phyloP scores from a whole-genome alignment of 805 yeast genomes.

The Teunomyces funiuensis region DNA sequence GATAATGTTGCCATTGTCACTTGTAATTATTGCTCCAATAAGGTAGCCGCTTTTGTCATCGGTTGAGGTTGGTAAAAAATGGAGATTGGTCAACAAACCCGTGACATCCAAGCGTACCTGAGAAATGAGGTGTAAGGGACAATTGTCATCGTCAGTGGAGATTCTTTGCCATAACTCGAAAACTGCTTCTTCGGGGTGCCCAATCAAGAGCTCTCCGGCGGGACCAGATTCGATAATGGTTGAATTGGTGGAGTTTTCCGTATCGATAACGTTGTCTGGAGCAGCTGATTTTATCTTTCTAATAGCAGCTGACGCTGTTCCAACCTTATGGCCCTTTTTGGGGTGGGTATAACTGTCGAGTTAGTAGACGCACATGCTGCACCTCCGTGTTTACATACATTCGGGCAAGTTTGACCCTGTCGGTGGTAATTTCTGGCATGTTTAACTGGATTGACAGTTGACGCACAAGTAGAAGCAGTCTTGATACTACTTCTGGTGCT shows the following conservation, averaged over 20 bases:
- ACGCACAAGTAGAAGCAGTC: neutral
- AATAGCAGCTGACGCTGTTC: constrained; percentile 44
- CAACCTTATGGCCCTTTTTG: constrained; percentile 36
- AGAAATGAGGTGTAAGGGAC: constrained; percentile 20
- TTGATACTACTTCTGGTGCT: neutral
- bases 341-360: constrained; percentile 29
- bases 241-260: neutral
- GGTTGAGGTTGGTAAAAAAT: neutral
- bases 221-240: constrained; percentile 24
- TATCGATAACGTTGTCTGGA: neutral
- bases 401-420: constrained; percentile 22
- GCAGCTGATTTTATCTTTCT: constrained; percentile 37
- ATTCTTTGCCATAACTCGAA: constrained; percentile 40
- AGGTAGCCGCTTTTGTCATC: neutral
- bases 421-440: constrained; percentile 16
- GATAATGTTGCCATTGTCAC: neutral
- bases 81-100: neutral
- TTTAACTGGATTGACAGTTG: neutral
- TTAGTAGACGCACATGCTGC: constrained; percentile 10
- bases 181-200: constrained; percentile 17
- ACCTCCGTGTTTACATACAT: constrained; percentile 17
- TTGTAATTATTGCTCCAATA: neutral
- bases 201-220: constrained; percentile 32
- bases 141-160: constrained; percentile 20
- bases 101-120: constrained; percentile 1